phyloP scores from a whole-genome alignment of 768 basidiomycete species.

The Leccinum broughii region DNA sequence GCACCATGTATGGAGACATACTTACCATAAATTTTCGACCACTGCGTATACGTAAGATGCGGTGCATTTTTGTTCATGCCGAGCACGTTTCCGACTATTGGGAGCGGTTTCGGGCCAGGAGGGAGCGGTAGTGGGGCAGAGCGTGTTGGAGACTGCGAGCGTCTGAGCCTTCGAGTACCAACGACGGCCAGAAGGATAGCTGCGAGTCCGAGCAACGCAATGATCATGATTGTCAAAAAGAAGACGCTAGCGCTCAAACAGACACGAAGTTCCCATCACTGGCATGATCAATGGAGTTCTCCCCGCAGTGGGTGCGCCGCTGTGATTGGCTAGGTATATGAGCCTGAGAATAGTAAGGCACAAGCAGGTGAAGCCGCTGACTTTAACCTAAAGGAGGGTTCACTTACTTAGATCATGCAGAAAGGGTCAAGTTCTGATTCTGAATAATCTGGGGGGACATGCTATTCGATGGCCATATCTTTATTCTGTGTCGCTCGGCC shows the following conservation, averaged over 20 bases:
- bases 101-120: constrained; percentile 20
- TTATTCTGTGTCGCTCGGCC: too few species aligned
- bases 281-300: neutral
- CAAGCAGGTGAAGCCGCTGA: too few species aligned
- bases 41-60: constrained; percentile 15
- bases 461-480: too few species aligned
- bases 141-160: neutral
- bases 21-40: constrained; percentile 25
- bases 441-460: too few species aligned
- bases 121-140: constrained; percentile 6
- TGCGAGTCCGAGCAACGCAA: constrained; percentile 3
- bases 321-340: neutral
- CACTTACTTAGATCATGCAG: too few species aligned
- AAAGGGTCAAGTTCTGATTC: too few species aligned
- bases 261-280: neutral
- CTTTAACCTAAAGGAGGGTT: too few species aligned
- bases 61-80: constrained; percentile 12
- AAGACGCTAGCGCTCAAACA: neutral
- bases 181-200: constrained; percentile 1
- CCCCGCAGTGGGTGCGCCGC: too few species aligned
- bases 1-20: neutral
- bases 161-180: neutral
- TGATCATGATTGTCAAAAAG: neutral
- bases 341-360: neutral
- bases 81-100: constrained; percentile 17